Conservation (phyloP, 306 rosid species). For the Dalbergia oliveri region DNA sequence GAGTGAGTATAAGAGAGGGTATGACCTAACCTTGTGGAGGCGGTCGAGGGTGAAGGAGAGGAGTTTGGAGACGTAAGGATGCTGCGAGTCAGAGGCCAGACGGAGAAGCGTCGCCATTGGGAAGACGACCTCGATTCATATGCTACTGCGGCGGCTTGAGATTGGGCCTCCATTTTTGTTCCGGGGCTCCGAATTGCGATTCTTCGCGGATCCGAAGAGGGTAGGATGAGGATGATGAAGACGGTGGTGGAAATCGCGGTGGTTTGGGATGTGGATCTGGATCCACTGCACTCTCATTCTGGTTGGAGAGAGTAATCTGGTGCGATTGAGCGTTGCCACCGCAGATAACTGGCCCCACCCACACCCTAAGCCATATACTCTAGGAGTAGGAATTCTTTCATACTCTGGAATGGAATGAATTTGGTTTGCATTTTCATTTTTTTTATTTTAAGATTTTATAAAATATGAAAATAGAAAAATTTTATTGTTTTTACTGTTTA, state of each 20-base stretch:
- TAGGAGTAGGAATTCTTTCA: too few species aligned
- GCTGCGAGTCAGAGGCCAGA: slow-evolving; percentile 85
- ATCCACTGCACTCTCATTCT: not conserved
- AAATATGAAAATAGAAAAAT: too few species aligned
- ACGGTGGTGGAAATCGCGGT: not conserved
- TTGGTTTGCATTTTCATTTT: too few species aligned
- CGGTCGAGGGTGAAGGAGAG: slow-evolving; percentile 98
- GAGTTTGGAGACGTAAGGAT: slow-evolving; percentile 96
- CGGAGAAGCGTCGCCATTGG: slow-evolving; percentile 65
- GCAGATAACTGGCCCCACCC: too few species aligned
- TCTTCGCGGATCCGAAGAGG: not conserved
- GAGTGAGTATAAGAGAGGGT: too few species aligned
- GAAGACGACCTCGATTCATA: slow-evolving; percentile 42
- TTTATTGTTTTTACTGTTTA: too few species aligned
- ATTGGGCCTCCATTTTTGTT: slow-evolving; percentile 54
- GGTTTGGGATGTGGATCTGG: not conserved
- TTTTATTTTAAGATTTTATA: too few species aligned
- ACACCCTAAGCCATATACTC: too few species aligned
- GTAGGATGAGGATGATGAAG: not conserved
- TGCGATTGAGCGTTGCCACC: too few species aligned
- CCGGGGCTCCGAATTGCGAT: not conserved
- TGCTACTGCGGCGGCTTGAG: slow-evolving; percentile 53
- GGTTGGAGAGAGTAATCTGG: too few species aligned
- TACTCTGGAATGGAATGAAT: too few species aligned
- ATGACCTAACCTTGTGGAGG: slow-evolving; percentile 68